Evolutionary conservation across 1,139 yeast species (phyloP).

Genomic region (Candida neerlandica): DNA sequence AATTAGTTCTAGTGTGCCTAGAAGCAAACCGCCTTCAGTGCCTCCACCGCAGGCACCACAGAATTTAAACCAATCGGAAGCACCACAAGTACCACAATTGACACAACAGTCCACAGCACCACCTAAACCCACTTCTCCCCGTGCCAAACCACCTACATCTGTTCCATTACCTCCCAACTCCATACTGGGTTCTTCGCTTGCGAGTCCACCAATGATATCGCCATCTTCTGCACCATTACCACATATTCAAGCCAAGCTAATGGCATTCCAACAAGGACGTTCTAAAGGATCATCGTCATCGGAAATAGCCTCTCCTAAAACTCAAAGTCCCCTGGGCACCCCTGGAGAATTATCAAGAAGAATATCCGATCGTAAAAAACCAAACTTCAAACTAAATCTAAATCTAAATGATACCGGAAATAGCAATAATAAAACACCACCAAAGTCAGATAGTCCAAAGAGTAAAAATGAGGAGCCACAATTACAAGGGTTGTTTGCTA

Average conservation of each 20-base stretch:
- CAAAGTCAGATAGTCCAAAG: slow-evolving; percentile 10
- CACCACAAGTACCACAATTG: slow-evolving; percentile 2
- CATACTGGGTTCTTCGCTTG: neutral
- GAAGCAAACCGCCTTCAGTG: slow-evolving; percentile 5
- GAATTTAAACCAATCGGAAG: neutral
- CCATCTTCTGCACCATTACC: slow-evolving; percentile 5
- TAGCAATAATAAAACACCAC: slow-evolving; percentile 11
- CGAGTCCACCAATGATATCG: slow-evolving; percentile 2
- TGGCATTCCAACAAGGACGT: slow-evolving; percentile 74
- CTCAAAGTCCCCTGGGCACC: slow-evolving; percentile 21
- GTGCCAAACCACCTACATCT: slow-evolving; percentile 1
- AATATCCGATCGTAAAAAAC: slow-evolving; percentile 41
- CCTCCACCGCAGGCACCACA: slow-evolving; percentile 6
- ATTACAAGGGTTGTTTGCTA: slow-evolving; percentile 68
- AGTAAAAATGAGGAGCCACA: slow-evolving; percentile 15
- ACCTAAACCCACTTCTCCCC: neutral
- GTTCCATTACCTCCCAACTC: neutral
- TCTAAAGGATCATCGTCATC: slow-evolving; percentile 26
- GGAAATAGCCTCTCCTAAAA: slow-evolving; percentile 4
- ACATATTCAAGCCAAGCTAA: slow-evolving; percentile 68
- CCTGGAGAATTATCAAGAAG: slow-evolving; percentile 40
- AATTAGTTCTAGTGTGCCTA: slow-evolving; percentile 1
- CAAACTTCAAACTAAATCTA: slow-evolving; percentile 42
- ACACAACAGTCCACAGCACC: neutral
- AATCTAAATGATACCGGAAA: slow-evolving; percentile 13